Conservation (phyloP, 495 filamentous ascomycete species). For the Penicillium antarcticum region DNA sequence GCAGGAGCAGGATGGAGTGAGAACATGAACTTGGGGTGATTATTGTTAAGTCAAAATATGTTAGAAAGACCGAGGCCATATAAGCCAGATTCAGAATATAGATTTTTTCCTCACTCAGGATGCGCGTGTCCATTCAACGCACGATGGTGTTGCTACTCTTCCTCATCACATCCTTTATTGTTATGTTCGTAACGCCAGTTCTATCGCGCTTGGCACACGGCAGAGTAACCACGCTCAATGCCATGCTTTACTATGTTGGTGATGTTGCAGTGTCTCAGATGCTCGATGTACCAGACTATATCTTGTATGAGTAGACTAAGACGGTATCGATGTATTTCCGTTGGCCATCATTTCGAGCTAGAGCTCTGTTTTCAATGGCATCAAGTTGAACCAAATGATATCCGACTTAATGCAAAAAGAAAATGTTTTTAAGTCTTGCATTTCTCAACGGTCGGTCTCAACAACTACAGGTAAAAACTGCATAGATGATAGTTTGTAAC, state of each 20-base stretch:
- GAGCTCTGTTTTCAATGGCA: slow-evolving; percentile 1
- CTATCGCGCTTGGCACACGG: too few relatives aligned
- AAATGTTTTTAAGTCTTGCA: slow-evolving; percentile 37
- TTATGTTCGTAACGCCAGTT: too few relatives aligned
- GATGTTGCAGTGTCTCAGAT: slow-evolving; percentile 12
- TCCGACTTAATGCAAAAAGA: slow-evolving; percentile 25
- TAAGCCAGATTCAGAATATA: too few relatives aligned
- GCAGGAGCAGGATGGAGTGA: too few relatives aligned
- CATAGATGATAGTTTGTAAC: too few relatives aligned
- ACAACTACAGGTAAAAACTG: background rate
- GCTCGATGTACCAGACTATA: slow-evolving; percentile 13
- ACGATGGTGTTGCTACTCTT: too few relatives aligned
- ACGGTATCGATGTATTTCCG: slow-evolving; percentile 26
- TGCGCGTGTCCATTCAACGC: too few relatives aligned
- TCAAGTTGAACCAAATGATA: slow-evolving; percentile 19
- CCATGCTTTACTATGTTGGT: slow-evolving; percentile 41
- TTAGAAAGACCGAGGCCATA: too few relatives aligned
- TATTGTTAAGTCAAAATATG: too few relatives aligned
- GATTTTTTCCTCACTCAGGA: too few relatives aligned
- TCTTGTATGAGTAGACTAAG: slow-evolving; percentile 12
- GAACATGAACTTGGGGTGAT: too few relatives aligned
- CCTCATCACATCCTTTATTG: too few relatives aligned
- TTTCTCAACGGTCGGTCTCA: slow-evolving; percentile 28
- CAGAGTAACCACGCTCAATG: slow-evolving; percentile 20
- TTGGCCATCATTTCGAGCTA: slow-evolving; percentile 34